These are phyloP conservation scores for Oryza longistaminata DNA, from an alignment of 176 grass and related monocot species.

Conservation along the genomic window DNA sequence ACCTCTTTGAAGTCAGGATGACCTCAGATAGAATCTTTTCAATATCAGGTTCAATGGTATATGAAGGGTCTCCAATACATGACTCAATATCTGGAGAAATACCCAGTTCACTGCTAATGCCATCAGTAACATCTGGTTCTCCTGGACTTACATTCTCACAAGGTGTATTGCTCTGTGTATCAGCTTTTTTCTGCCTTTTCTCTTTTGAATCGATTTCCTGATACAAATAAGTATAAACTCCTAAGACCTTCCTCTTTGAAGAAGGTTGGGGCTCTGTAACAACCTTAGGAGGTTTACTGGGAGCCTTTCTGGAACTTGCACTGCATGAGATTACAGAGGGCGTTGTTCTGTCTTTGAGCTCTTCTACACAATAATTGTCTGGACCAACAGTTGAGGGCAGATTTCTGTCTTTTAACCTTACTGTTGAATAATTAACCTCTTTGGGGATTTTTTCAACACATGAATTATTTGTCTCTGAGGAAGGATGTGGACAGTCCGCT, in stretches of 20 bases:
- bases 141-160: slow-evolving; percentile 20
- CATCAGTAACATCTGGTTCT: slow-evolving; percentile 6
- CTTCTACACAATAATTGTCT: background rate
- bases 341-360: slow-evolving; percentile 18
- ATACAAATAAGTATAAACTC: slow-evolving; percentile 31
- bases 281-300: background rate
- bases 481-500: slow-evolving; percentile 10
- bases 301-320: slow-evolving; percentile 26
- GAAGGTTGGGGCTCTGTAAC: background rate
- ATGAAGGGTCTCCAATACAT: slow-evolving; percentile 20
- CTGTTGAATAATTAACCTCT: background rate
- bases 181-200: slow-evolving; percentile 21
- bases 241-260: slow-evolving; percentile 35
- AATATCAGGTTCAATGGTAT: slow-evolving; percentile 35
- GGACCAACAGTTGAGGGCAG: background rate
- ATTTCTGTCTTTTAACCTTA: background rate
- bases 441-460: background rate
- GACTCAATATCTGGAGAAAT: slow-evolving; percentile 28
- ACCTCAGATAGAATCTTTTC: slow-evolving; percentile 50
- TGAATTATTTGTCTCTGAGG: background rate
- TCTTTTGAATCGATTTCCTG: slow-evolving; percentile 3
- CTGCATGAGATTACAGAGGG: background rate
- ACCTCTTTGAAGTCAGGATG: slow-evolving; percentile 53
- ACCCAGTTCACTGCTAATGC: slow-evolving; percentile 7
- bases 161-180: background rate